phyloP scores from a whole-genome alignment of 768 basidiomycete genomes.

The Hypholoma sublateritium region DNA sequence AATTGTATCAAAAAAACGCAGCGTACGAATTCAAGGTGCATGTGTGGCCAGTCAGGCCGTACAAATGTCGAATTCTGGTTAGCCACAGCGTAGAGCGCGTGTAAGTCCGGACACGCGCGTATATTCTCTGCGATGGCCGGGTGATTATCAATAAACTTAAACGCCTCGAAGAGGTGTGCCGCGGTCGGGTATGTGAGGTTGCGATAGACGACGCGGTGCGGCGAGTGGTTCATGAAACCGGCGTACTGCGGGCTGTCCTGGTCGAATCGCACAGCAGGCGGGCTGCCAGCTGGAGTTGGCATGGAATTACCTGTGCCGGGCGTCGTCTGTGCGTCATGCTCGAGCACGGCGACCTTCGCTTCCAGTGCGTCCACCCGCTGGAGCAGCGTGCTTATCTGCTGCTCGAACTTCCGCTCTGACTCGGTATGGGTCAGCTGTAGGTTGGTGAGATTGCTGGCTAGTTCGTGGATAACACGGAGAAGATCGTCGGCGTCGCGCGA shows the following conservation, averaged over 20 bases:
- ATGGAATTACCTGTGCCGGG: too few species aligned
- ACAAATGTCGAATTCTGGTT: conserved; percentile 30
- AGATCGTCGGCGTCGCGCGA: too few species aligned
- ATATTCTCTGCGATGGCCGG: conserved; percentile 62
- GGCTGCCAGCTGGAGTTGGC: neutral
- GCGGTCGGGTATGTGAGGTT: conserved; percentile 64
- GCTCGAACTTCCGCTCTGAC: too few species aligned
- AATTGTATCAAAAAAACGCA: neutral
- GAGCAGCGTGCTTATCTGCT: too few species aligned
- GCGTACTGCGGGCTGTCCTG: conserved; percentile 32
- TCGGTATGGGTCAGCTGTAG: too few species aligned
- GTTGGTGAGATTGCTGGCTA: too few species aligned
- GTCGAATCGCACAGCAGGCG: conserved; percentile 40
- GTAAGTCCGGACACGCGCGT: conserved; percentile 33
- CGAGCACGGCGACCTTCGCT: too few species aligned
- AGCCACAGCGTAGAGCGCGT: conserved; percentile 36
- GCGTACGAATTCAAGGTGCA: conserved; percentile 52
- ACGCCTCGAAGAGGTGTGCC: conserved; percentile 70
- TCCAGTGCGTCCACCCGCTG: too few species aligned
- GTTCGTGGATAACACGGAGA: too few species aligned
- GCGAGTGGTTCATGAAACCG: conserved; percentile 67
- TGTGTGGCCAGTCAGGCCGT: conserved; percentile 54
- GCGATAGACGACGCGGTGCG: conserved; percentile 56
- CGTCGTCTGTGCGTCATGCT: too few species aligned
- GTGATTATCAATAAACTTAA: conserved; percentile 57